phyloP scores from a whole-genome alignment of 1,284 basidiomycete genomes.

The Ceratobasidium sp. region DNA sequence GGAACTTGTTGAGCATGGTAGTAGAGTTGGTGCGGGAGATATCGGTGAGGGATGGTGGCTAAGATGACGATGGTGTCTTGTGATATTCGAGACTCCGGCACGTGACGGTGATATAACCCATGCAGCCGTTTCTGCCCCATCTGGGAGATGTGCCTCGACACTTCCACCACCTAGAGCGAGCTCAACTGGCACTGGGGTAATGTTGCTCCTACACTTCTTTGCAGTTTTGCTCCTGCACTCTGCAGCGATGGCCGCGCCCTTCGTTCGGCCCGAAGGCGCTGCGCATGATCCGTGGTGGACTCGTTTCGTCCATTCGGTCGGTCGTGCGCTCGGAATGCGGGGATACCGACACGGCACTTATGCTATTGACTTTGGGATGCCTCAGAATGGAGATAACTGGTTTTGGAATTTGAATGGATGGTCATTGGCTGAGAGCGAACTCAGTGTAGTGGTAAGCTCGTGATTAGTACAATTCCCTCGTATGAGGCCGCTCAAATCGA shows the following conservation, averaged over 20 bases:
- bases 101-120: slow-evolving; percentile 28
- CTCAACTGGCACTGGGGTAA: slow-evolving; percentile 16
- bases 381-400: slow-evolving; percentile 34
- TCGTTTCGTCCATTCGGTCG: slow-evolving; percentile 1
- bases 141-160: slow-evolving; percentile 21
- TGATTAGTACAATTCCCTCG: background rate
- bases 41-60: slow-evolving; percentile 32
- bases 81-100: slow-evolving; percentile 13
- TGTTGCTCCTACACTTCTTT: slow-evolving; percentile 18
- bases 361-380: slow-evolving; percentile 32
- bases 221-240: slow-evolving; percentile 11
- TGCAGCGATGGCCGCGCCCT: background rate
- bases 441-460: slow-evolving; percentile 50
- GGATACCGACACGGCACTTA: slow-evolving; percentile 21
- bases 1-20: slow-evolving; percentile 82
- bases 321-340: slow-evolving; percentile 22
- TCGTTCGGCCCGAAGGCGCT: slow-evolving; percentile 2
- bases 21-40: slow-evolving; percentile 43
- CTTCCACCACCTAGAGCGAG: slow-evolving; percentile 29
- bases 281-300: slow-evolving; percentile 26
- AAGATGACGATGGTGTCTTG: slow-evolving; percentile 30
- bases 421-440: slow-evolving; percentile 50
- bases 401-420: slow-evolving; percentile 44
- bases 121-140: slow-evolving; percentile 11
- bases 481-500: background rate